Base-by-base conservation (phyloP, 805 yeast species). In the Yarrowia yakushimensis region DNA sequence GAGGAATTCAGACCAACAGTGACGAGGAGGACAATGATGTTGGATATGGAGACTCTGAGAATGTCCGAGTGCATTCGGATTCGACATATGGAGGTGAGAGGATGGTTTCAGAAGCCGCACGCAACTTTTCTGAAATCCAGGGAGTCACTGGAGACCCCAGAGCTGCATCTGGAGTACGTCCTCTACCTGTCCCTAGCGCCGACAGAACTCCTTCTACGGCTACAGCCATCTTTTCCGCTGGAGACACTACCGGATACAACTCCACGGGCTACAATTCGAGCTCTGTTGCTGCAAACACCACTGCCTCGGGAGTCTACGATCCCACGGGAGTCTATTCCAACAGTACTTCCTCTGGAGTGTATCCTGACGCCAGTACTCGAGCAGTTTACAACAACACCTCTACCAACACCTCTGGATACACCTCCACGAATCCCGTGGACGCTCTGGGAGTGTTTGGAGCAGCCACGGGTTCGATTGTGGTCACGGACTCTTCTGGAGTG, bases 1-100 rank as follows among this genome's bases (percentile, higher is more conserved):
- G 20, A 74, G 81, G 25, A 72, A 60, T 63, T 60, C 59, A 60
- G 20, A 39, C 50, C 17, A 36, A 45, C 15, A 17, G 64, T 11
- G 64, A 64, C 8, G 55, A 67, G 57, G 65, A 68, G 54, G 63
- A 62, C 55, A 7, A 11, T 11, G 34, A 31, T 3, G n/a, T 50
- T n/a, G 33, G 43, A 0, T 45, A 28, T 15, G 52, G 52, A 18
- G 52, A 45, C n/a, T 25, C 20, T 11, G 36, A 28, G 10, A 30
- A 30, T 2, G 18, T 17, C 4, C 5, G 52, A 13, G 36, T 45
- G 17, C 7, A 18, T 3, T 45, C 52, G 6, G 52, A 45, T 8
- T n/a, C 23, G 17, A 45, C 52, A 0, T 33, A 52, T n/a, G 57
- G 42, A 3, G 31, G 36, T 1, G 37, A 15, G n/a, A n/a, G n/a